phyloP scores from a whole-genome alignment of 164 flowering plant species.

The Liquidambar formosana region DNA sequence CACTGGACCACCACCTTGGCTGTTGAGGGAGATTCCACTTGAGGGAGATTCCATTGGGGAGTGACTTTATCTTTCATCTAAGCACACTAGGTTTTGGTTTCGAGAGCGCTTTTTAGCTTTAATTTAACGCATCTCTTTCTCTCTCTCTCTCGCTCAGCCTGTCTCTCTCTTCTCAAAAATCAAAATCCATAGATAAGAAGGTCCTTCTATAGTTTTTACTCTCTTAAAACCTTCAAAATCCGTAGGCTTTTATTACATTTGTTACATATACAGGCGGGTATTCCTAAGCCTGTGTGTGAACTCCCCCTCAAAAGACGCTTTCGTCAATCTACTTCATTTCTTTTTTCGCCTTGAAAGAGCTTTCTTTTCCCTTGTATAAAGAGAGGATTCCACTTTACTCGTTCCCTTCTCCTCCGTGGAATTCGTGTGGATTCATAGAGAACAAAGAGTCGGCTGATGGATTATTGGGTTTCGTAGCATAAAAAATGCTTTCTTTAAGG shows the following conservation, averaged over 20 bases:
- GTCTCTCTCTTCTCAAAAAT: not conserved
- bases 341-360: too few species aligned
- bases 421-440: conserved; percentile 13
- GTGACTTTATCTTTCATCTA: too few species aligned
- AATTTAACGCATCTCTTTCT: not conserved
- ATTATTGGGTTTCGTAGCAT: conserved; percentile 22
- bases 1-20: too few species aligned
- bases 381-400: too few species aligned
- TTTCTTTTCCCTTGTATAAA: too few species aligned
- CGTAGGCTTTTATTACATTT: not conserved
- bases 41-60: too few species aligned
- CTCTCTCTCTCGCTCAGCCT: too few species aligned
- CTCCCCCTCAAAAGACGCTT: too few species aligned
- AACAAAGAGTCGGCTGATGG: conserved; percentile 24
- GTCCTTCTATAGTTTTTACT: not conserved
- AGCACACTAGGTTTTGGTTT: too few species aligned
- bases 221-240: not conserved
- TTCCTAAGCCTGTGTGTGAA: not conserved
- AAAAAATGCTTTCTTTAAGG: conserved; percentile 43
- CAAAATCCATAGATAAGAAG: not conserved
- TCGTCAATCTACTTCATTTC: too few species aligned
- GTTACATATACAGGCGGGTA: not conserved
- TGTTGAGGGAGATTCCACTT: too few species aligned
- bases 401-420: not conserved
- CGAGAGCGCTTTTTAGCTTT: too few species aligned